Percentiles rank a stretch among this genome's conserved stretches.
These are phyloP conservation scores for Mycena sp. DNA, from an alignment of 1,284 basidiomycete species.

Conservation along the genomic window DNA sequence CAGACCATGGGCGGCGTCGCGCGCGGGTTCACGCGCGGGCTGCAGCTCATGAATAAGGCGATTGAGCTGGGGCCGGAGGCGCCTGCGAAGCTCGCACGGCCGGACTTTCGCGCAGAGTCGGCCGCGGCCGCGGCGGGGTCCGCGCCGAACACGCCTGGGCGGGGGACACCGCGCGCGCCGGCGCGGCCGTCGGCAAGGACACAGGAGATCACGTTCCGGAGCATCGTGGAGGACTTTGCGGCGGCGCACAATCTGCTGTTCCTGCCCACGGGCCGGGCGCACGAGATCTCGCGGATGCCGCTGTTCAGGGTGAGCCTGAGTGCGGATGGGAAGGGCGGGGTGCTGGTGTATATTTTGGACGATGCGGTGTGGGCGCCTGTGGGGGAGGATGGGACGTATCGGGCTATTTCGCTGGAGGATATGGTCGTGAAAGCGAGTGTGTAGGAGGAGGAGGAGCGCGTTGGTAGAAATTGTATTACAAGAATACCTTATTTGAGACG, in stretches of 20 bases:
- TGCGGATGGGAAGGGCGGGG: constrained; percentile 86
- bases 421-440: constrained; percentile 73
- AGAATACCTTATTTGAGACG: not conserved
- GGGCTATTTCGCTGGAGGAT: constrained; percentile 73
- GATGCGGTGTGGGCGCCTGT: constrained; percentile 86
- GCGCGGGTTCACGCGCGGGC: constrained; percentile 85
- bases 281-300: constrained; percentile 87
- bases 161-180: constrained; percentile 34
- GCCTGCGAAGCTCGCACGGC: constrained; percentile 71
- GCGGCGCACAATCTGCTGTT: constrained; percentile 89
- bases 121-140: constrained; percentile 44
- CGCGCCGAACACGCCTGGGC: constrained; percentile 41
- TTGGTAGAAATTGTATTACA: too few relatives aligned
- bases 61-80: constrained; percentile 86
- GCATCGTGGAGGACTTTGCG: constrained; percentile 90
- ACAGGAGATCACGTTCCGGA: constrained; percentile 90
- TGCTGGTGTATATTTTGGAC: constrained; percentile 87
- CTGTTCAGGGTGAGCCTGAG: constrained; percentile 85
- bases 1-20: constrained; percentile 73
- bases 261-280: constrained; percentile 85
- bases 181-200: constrained; percentile 59
- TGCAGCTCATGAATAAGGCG: constrained; percentile 94
- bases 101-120: constrained; percentile 64
- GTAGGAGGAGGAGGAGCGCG: constrained; percentile 2
- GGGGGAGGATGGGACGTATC: constrained; percentile 63